phyloP scores from a whole-genome alignment of 192 early-diverging fungal genomes.

The Bifiguratus adelaidae region DNA sequence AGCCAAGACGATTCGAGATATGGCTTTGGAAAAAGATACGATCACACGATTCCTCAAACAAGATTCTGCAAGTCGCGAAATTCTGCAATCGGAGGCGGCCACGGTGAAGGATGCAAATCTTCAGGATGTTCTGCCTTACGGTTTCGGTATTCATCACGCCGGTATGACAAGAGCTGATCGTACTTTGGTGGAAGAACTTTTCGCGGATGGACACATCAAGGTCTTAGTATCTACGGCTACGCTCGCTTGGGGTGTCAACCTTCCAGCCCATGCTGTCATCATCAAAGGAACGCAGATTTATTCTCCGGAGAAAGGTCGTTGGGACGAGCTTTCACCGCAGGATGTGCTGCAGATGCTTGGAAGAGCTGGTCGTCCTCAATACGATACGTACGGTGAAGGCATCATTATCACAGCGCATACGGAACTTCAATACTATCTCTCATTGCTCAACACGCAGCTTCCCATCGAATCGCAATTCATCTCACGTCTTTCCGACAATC shows the following conservation, averaged over 20 bases:
- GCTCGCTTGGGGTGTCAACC: conserved; percentile 97
- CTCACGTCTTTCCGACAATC: conserved; percentile 71
- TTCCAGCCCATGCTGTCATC: conserved; percentile 95
- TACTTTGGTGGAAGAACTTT: conserved; percentile 88
- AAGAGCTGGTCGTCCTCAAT: conserved; percentile 94
- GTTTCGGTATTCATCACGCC: conserved; percentile 94
- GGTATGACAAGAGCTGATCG: conserved; percentile 90
- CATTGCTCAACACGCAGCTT: conserved; percentile 88
- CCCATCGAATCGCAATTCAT: conserved; percentile 97
- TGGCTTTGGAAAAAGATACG: conserved; percentile 84
- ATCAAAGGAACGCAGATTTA: conserved; percentile 99
- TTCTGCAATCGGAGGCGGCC: conserved; percentile 71
- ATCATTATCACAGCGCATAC: conserved; percentile 91
- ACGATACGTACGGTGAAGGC: conserved; percentile 91
- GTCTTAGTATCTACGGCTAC: conserved; percentile 96
- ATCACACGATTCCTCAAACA: conserved; percentile 69
- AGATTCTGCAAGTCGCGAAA: conserved; percentile 79
- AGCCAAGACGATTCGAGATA: conserved; percentile 82
- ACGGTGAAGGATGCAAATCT: conserved; percentile 77
- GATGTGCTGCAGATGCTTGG: conserved; percentile 99
- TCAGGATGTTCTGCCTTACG: conserved; percentile 85
- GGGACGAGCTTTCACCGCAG: conserved; percentile 91
- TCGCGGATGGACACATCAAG: conserved; percentile 81
- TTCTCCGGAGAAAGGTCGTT: conserved; percentile 87
- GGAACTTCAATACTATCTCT: conserved; percentile 93